phyloP scores from a whole-genome alignment of 2,329 filamentous ascomycete species.

The Aspergillus fischeri region DNA sequence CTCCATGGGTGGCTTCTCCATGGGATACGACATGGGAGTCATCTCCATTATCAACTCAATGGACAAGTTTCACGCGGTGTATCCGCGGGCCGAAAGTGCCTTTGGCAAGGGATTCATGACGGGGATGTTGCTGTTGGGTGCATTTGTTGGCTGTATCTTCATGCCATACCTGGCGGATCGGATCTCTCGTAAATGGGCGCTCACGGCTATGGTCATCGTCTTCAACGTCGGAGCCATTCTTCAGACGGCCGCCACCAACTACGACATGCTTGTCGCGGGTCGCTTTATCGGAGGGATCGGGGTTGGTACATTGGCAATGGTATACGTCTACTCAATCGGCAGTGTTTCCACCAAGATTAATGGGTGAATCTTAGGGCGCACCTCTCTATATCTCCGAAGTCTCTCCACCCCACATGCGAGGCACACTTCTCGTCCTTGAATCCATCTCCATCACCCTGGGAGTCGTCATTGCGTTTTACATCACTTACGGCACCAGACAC shows the following conservation, averaged over 20 bases:
- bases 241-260: conserved; percentile 25
- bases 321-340: conserved; percentile 6
- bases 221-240: conserved; percentile 45
- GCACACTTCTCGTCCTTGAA: conserved; percentile 34
- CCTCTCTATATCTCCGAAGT: conserved; percentile 34
- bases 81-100: conserved; percentile 31
- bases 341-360: neutral
- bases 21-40: conserved; percentile 45
- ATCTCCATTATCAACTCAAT: conserved; percentile 45
- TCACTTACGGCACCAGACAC: conserved; percentile 49
- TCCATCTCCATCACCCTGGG: conserved; percentile 44
- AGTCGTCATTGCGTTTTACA: conserved; percentile 53
- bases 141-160: conserved; percentile 34
- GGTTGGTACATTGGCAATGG: conserved; percentile 34
- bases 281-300: conserved; percentile 35
- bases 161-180: conserved; percentile 38
- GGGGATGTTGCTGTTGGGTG: conserved; percentile 41
- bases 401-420: conserved; percentile 33
- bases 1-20: conserved; percentile 38
- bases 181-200: conserved; percentile 41
- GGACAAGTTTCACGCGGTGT: conserved; percentile 41
- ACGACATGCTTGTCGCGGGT: conserved; percentile 28
- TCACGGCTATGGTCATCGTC: conserved; percentile 26
- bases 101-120: conserved; percentile 41
- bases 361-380: conserved; percentile 8